Evolutionary conservation across 441 rosid species (phyloP), one percentile per base, ranked within the genome.

Genomic region (Francoa sonchifolia): DNA sequence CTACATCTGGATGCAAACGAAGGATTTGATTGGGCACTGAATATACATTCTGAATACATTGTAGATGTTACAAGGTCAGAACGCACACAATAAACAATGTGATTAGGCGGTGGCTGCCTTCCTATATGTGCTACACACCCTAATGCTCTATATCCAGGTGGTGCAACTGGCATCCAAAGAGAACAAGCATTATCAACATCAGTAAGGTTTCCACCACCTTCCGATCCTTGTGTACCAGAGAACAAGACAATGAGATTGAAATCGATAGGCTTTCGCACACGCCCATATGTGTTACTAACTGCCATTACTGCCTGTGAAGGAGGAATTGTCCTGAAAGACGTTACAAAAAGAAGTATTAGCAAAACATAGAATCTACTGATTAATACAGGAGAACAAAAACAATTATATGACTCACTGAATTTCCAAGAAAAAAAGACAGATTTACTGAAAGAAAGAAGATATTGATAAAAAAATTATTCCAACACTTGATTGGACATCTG

Each of bases 91-190:
- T 82, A 73, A 47, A 93, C 96, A 58, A 71, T 46, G 59, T 88
- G 90, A 62, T 73, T 84, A 37, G 76, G 73, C 18, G 99, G 99
- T 11, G 85, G 85, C 53, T 74, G 69, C 50, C 58, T 70, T 65
- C 97, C 99, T 43, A 65, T 42, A 68, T 82, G 71, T 54, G 79
- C 97, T 40, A 93, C 87, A 73, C 92, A 93, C 14, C 99, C 99
- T 68, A 93, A 39, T 39, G 93, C 72, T 25, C 72, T 69, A 66
- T 84, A 93, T 19, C 99, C 99, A 20, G 71, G 71, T 33, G 99
- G 99, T 3, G 99, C 85, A 62, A 93, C 62, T 33, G 99, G 99
- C 85, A 84, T 57, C 99, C 99, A 93, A 47, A 93, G 76, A 58
- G 89, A 87, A 71, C 99, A 93, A 32, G 71, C 92, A 47, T 28